Evolutionary conservation across 73 alveolate genomes (phyloP).

Genomic region (Paramecium bursaria): DNA sequence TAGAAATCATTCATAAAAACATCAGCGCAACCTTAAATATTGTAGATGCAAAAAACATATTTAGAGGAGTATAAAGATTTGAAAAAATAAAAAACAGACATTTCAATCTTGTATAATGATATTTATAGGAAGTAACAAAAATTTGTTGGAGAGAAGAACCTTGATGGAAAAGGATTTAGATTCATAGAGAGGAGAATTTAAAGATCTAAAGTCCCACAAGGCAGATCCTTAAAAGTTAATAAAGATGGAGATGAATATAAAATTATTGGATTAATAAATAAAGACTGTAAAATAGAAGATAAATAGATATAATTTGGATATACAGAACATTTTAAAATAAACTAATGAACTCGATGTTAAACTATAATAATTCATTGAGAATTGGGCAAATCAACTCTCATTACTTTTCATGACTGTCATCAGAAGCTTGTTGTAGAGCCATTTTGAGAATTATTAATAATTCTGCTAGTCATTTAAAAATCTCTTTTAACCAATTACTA

Average conservation of each 20-base stretch:
- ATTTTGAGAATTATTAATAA: conserved; percentile 32
- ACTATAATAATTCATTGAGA: no score
- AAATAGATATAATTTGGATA: no score
- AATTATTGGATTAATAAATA: conserved; percentile 4
- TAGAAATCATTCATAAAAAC: not conserved
- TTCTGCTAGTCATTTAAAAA: not conserved
- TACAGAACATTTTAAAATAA: no score
- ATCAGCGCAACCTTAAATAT: conserved; percentile 30
- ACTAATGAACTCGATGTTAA: not conserved
- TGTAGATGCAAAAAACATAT: conserved; percentile 10
- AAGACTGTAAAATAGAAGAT: no score
- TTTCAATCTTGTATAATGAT: not conserved
- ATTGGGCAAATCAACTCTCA: no score
- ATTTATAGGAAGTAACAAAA: not conserved
- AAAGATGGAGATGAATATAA: conserved; percentile 16
- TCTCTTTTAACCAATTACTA: not conserved
- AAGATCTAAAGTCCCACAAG: not conserved
- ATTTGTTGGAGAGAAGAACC: not conserved
- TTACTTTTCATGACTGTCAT: no score
- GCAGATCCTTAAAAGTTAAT: conserved; percentile 22
- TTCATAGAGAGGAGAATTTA: not conserved
- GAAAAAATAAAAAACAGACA: not conserved
- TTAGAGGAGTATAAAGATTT: conserved; percentile 32
- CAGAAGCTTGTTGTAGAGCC: not conserved
- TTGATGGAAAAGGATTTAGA: conserved; percentile 31